phyloP scores from a whole-genome alignment of 371 early-diverging fungal genomes.

The Chytridium lagenaria region DNA sequence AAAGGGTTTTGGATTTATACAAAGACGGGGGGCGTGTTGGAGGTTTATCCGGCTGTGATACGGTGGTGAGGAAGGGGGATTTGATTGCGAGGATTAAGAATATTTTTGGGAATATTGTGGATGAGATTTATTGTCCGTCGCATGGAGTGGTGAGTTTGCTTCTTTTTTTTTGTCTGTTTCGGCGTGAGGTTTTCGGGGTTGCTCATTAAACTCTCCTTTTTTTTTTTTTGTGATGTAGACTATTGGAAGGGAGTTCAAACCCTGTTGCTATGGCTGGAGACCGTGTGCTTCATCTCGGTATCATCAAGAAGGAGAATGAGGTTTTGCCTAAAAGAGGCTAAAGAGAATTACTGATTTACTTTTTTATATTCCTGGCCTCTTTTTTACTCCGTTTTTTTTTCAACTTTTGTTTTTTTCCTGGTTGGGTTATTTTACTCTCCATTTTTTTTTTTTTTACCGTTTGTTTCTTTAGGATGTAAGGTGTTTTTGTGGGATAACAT shows the following conservation, averaged over 20 bases:
- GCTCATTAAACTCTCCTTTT: too few relatives aligned
- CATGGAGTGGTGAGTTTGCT: slow-evolving; percentile 49
- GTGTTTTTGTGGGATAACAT: too few relatives aligned
- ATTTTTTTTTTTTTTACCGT: too few relatives aligned
- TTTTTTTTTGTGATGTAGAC: too few relatives aligned
- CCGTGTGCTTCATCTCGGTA: slow-evolving; percentile 58
- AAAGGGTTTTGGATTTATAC: slow-evolving; percentile 64
- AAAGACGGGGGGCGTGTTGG: slow-evolving; percentile 75
- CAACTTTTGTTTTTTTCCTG: neutral
- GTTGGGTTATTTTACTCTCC: neutral
- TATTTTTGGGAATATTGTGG: slow-evolving; percentile 91
- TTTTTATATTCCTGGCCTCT: too few relatives aligned
- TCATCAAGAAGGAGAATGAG: slow-evolving; percentile 58
- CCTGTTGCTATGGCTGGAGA: slow-evolving; percentile 67
- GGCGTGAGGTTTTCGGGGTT: too few relatives aligned
- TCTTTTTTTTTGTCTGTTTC: neutral
- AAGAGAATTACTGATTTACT: slow-evolving; percentile 60
- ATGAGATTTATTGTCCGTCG: slow-evolving; percentile 81
- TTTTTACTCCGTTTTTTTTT: too few relatives aligned
- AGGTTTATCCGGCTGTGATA: slow-evolving; percentile 86
- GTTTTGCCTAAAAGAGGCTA: slow-evolving; percentile 49
- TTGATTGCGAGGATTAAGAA: slow-evolving; percentile 89
- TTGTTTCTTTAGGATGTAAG: too few relatives aligned
- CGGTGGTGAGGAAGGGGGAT: slow-evolving; percentile 85
- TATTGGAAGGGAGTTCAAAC: slow-evolving; percentile 58